Evolutionary conservation across 768 basidiomycete genomes (phyloP), one percentile per base, ranked within the genome.

Genomic region (Rhizopogon vinicolor): DNA sequence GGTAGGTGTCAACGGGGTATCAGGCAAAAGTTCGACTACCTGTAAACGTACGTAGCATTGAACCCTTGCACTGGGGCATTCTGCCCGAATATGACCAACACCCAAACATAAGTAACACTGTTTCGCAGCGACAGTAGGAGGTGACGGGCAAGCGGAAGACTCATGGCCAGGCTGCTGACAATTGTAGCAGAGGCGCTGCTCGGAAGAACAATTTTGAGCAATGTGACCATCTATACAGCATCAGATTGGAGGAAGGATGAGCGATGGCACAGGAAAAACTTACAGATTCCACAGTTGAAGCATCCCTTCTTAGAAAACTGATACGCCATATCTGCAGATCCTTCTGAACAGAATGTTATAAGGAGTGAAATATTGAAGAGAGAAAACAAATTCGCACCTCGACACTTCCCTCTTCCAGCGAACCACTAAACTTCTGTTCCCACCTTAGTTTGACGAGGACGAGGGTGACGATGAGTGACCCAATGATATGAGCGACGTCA

Each of bases 131-230:
- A 87, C 87, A 41, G 84, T 87, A 58, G 91, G 83, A 40, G 93
- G 92, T 61, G 84, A 84, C 41, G 91, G 88, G 69, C 93, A 95
- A 53, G 88, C 84, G 53, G 89, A 86, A 18, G 89, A 92, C 72
- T 95, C 93, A 63, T 95, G 93, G 41, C 93, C 93, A n/a, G 92
- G 89, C 68, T 93, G 89, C 61, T 91, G 86, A 71, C 93, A 96
- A 69, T 95, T 96, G 75, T 93, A 96, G 75, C 93, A 96, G 57
- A 96, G 82, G 63, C 91, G 84, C 69, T 90, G 84, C 64, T 89
- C 89, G 60, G 90, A 91, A 44, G 91, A 81, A 69, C 93, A 96
- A 64, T 87, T 89, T 78, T 93, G 91, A 64, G 93, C 93, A 65
- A 95, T 90, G 71, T 96, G 93, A 46, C 93, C 93, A 68, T 94